These are phyloP conservation scores for Boletellus ananas DNA, from an alignment of 768 basidiomycete species.

Conservation along the genomic window DNA sequence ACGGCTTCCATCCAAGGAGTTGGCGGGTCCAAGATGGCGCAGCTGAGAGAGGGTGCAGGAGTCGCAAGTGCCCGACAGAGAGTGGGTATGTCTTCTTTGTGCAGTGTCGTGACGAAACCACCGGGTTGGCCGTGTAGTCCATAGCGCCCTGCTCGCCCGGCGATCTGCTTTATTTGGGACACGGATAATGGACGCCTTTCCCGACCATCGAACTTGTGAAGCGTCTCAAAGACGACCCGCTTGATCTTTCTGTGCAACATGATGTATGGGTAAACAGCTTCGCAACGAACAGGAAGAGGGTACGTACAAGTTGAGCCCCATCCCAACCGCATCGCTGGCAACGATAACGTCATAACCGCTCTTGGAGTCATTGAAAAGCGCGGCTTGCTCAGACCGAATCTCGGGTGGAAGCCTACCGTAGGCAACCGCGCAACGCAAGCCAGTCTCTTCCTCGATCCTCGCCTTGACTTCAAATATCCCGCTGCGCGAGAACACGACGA, in stretches of 20 bases:
- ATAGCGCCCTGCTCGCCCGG: constrained; percentile 89
- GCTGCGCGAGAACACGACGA: constrained; percentile 79
- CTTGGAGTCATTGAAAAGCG: constrained; percentile 80
- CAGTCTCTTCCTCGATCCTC: constrained; percentile 65
- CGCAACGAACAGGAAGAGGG: not conserved
- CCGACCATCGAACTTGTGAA: constrained; percentile 63
- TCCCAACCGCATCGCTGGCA: constrained; percentile 93
- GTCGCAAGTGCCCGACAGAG: constrained; percentile 53
- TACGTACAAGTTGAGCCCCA: constrained; percentile 93
- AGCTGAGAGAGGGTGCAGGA: constrained; percentile 46
- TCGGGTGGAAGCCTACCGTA: constrained; percentile 94
- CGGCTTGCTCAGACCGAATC: constrained; percentile 86
- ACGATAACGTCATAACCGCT: constrained; percentile 88
- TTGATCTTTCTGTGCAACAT: constrained; percentile 72
- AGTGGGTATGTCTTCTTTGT: constrained; percentile 54
- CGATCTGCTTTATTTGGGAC: constrained; percentile 91
- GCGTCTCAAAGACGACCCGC: constrained; percentile 72
- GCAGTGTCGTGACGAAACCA: constrained; percentile 75
- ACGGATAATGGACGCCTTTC: constrained; percentile 47
- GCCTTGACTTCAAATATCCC: constrained; percentile 76
- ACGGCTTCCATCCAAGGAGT: constrained; percentile 25
- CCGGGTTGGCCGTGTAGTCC: constrained; percentile 56
- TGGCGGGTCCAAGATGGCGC: constrained; percentile 45
- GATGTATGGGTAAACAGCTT: not conserved
- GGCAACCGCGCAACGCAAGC: constrained; percentile 82